phyloP scores from a whole-genome alignment of 306 rosid species.

The Amphicarpaea edgeworthii region DNA sequence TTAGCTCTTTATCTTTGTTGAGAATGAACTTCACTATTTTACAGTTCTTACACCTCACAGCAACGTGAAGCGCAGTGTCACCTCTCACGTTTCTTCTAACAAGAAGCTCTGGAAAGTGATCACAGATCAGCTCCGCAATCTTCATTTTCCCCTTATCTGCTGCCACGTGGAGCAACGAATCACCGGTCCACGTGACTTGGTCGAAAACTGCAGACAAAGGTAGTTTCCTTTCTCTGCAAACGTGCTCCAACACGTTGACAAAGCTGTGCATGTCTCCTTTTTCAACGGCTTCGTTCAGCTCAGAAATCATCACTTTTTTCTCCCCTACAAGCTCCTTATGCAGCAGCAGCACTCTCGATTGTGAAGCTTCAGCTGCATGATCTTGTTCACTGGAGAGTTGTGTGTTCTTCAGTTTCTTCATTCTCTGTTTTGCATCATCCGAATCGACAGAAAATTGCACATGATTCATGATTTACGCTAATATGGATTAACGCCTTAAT shows the following conservation, averaged over 20 bases:
- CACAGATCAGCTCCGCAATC: not conserved
- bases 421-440: not conserved
- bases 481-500: too few species aligned
- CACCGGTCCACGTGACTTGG: slow-evolving; percentile 5
- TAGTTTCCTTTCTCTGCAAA: not conserved
- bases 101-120: not conserved
- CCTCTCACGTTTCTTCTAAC: not conserved
- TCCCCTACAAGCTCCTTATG: not conserved
- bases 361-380: not conserved
- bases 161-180: slow-evolving; percentile 47
- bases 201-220: not conserved
- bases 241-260: not conserved
- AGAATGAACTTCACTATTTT: not conserved
- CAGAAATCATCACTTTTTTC: not conserved
- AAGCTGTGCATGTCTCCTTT: not conserved
- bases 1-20: not conserved
- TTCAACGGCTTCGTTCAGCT: not conserved
- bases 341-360: not conserved
- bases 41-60: not conserved
- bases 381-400: not conserved
- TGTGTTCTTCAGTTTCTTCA: not conserved
- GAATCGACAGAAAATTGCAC: not conserved
- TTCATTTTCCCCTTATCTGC: not conserved
- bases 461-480: not conserved
- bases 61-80: slow-evolving; percentile 45